Conservation (phyloP, 805 yeast genomes). For the Metschnikowia kofuensis region DNA sequence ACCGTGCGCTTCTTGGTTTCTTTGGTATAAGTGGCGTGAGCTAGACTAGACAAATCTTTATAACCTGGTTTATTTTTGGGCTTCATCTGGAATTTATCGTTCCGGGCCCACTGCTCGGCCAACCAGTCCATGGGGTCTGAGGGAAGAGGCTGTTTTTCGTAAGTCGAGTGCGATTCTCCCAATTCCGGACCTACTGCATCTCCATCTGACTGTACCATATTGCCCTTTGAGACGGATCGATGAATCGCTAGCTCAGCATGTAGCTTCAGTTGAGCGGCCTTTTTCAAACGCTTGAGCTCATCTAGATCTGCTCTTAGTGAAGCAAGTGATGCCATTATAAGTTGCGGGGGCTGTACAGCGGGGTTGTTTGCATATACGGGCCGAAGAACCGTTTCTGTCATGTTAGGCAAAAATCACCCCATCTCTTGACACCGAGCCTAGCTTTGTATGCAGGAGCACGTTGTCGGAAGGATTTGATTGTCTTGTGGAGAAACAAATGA, state of each 20-base stretch:
- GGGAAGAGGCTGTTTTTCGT: not conserved
- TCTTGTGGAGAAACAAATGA: too few relatives aligned
- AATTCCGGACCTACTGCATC: not conserved
- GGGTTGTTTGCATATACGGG: not conserved
- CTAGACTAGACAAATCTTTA: slow-evolving; percentile 52
- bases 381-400: not conserved
- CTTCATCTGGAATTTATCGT: slow-evolving; percentile 11
- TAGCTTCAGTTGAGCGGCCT: slow-evolving; percentile 7
- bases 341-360: too few relatives aligned
- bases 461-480: too few relatives aligned
- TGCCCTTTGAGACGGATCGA: not conserved
- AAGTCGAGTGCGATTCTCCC: not conserved
- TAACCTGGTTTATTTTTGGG: slow-evolving; percentile 29
- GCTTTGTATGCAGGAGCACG: not conserved
- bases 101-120: slow-evolving; percentile 60
- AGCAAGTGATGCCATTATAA: not conserved
- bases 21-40: slow-evolving; percentile 58
- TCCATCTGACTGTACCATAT: not conserved
- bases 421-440: slow-evolving; percentile 1
- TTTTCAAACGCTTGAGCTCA: slow-evolving; percentile 4
- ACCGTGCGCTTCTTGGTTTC: slow-evolving; percentile 38
- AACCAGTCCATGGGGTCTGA: slow-evolving; percentile 29
- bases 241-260: slow-evolving; percentile 4
- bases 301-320: slow-evolving; percentile 6
- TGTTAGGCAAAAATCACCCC: not conserved